Base-by-base conservation (phyloP, 441 rosid species). In the Omphalea diandra region DNA sequence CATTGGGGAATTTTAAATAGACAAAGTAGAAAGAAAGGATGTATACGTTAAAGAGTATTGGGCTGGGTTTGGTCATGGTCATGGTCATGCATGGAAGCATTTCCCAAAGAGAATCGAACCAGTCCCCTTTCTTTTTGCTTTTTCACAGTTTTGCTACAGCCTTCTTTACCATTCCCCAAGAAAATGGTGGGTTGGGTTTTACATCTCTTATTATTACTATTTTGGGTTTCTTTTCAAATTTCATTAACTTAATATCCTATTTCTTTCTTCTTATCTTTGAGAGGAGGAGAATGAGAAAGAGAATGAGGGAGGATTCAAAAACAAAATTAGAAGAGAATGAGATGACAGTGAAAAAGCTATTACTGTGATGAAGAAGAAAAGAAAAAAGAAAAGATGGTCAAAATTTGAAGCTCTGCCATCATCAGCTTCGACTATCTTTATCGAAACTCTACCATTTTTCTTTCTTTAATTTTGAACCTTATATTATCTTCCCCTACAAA, bases 161-260 rank as follows among this genome's bases (percentile, higher is more conserved):
- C 75, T 82, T 85, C 92, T 89, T 89, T 89, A 86, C 84, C 95
- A 80, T 67, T 83, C 84, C 87, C 90, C 92, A 78, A 89, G 78
- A 86, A 75, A 80, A 64, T 82, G 79, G 83, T 79, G 84, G 80
- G 72, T 74, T n/a, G n/a, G n/a, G 44, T 3, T 59, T 55, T 27
- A n/a, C 8, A 7, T 32, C 59, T 59, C 22, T 73, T 2, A 38
- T n/a, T n/a, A n/a, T n/a, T 24, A 31, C 29, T 36, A 18, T 15
- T 27, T 61, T 0, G 20, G n/a, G 27, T 61, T 50, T 65, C 70
- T 55, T 64, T 69, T 70, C 15, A n/a, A n/a, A n/a, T 62, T 53
- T 15, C 1, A 27, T 26, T 11, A n/a, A 20, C 24, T 52, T 8
- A 9, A 24, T 26, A 20, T 9, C 9, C 26, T 14, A 50, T 50